Percentiles rank a stretch among this genome's conserved stretches.
phyloP scores from a whole-genome alignment of 352 stramenopile species.

The Thraustochytrium striatum region DNA sequence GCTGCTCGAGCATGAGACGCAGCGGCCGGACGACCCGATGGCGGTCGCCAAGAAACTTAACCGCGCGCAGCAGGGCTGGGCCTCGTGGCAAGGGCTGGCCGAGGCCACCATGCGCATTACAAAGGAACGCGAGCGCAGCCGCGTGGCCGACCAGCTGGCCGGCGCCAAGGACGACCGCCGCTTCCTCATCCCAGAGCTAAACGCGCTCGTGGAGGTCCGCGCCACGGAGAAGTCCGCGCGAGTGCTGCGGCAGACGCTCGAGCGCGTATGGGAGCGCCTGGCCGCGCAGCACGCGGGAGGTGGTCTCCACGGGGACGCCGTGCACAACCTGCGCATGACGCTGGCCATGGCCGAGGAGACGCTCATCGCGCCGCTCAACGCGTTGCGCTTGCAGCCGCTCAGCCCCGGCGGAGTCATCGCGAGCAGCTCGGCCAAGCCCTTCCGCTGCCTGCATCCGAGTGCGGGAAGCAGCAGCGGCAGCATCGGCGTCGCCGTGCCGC shows the following conservation, averaged over 20 bases:
- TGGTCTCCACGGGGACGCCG: slow-evolving; percentile 5
- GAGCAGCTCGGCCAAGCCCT: neutral
- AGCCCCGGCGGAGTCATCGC: slow-evolving; percentile 11
- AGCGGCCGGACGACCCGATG: slow-evolving; percentile 24
- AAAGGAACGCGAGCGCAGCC: slow-evolving; percentile 38
- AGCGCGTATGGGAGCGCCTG: slow-evolving; percentile 37
- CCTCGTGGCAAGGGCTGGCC: slow-evolving; percentile 23
- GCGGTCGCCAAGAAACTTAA: slow-evolving; percentile 23
- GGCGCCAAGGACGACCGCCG: neutral
- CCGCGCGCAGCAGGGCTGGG: slow-evolving; percentile 20
- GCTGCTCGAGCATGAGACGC: slow-evolving; percentile 40
- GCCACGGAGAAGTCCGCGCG: slow-evolving; percentile 28
- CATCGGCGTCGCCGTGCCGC: no score
- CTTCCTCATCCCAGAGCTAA: slow-evolving; percentile 13
- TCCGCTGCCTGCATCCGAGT: no score
- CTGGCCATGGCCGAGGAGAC: slow-evolving; percentile 33
- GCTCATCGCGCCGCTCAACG: slow-evolving; percentile 8
- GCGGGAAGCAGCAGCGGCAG: no score
- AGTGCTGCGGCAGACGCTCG: slow-evolving; percentile 24
- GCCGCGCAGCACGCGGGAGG: neutral
- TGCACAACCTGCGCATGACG: slow-evolving; percentile 18
- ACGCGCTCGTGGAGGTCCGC: slow-evolving; percentile 1
- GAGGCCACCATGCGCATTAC: slow-evolving; percentile 21
- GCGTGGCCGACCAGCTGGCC: neutral
- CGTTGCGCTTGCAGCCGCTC: neutral